Base-by-base conservation (phyloP, 768 basidiomycete species). In the Tricholoma hemisulphureum region DNA sequence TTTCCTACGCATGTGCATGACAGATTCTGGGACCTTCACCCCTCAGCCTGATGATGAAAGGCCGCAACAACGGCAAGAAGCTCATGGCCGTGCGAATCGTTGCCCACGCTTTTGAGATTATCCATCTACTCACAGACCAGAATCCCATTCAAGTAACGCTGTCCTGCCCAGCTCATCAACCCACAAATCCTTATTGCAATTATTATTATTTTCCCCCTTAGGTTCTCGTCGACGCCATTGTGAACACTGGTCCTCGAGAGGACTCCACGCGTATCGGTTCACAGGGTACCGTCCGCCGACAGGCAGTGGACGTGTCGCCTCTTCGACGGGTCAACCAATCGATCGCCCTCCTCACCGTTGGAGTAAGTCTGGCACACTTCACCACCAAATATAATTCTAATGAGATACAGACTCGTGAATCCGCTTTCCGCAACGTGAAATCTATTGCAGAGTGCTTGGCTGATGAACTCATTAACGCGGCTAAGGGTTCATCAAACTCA, bases 31-130 rank as follows among this genome's bases (percentile, higher is more conserved):
- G 10, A 46, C 24, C 41, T 23, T 10, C 29, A 57, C 14, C n/a
- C 55, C 59, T 4, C 65, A 96, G 94, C 76, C 79, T 99, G 74
- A 99, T 99, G 97, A 99, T 99, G 97, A 97, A 98, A 81, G 97
- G 97, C 61, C 95, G 97, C 78, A 99, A 98, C 88, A 98, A 95
- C 80, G 97, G 97, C 73, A 98, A 98, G 84, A 98, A 98, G 80
- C 88, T 98, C 74, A 79, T 99, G 76, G 89, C 97, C 69, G 93
- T 99, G 76, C 94, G 97, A 78, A 99, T 99, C 70, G 97, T 99
- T 70, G 92, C 94, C 59, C 97, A 99, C 77, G 92, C 97, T 32
- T 99, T 99, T 75, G 97, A 99, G 81, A 95, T 99, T 75, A 95
- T 98, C 80, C 91, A 98, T 83, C 94, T 99, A 75, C 91, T 99